A percentile compares a stretch with the other conserved stretches of the same genome.
Evolutionary conservation across 2,329 filamentous ascomycete species (phyloP).

Genomic region (Cyphellophora attinorum): DNA sequence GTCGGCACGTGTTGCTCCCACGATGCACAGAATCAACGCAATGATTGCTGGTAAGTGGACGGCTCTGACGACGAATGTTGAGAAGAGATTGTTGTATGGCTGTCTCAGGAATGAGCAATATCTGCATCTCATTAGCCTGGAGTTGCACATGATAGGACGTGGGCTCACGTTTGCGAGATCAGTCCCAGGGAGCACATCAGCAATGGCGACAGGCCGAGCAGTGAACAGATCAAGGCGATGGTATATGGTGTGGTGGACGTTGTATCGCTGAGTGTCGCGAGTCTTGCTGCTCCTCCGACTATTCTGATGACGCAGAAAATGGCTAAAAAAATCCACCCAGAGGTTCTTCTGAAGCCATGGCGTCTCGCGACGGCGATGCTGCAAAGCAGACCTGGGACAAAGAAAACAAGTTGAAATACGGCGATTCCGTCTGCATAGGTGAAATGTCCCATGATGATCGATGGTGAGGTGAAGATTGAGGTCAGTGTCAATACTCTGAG

Average conservation of each 20-base stretch:
- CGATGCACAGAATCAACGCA: slow-evolving; percentile 21
- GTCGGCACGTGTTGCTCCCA: slow-evolving; percentile 17
- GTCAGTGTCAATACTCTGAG: no score
- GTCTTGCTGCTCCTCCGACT: slow-evolving; percentile 21
- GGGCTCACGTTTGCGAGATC: slow-evolving; percentile 13
- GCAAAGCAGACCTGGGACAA: slow-evolving; percentile 14
- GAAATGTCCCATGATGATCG: slow-evolving; percentile 2
- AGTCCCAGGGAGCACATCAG: slow-evolving; percentile 10
- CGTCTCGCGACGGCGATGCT: slow-evolving; percentile 16
- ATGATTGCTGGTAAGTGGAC: slow-evolving; percentile 19
- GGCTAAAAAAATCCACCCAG: slow-evolving; percentile 26
- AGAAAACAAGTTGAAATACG: slow-evolving; percentile 19
- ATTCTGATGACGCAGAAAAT: slow-evolving; percentile 24
- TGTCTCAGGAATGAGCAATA: slow-evolving; percentile 9
- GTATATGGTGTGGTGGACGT: slow-evolving; percentile 19
- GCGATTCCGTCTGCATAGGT: slow-evolving; percentile 14
- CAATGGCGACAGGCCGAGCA: slow-evolving; percentile 16
- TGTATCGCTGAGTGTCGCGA: slow-evolving; percentile 19
- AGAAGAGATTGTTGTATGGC: slow-evolving; percentile 16
- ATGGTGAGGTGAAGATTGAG: no score
- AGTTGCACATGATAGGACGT: not conserved
- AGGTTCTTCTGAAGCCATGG: slow-evolving; percentile 22
- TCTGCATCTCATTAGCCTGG: slow-evolving; percentile 6
- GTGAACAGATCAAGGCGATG: slow-evolving; percentile 20
- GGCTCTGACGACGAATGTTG: slow-evolving; percentile 19